Percentiles rank a stretch among this genome's conserved stretches.
These are phyloP conservation scores for Chaetomium fimeti DNA, from an alignment of 495 filamentous ascomycete species.

Conservation along the genomic window DNA sequence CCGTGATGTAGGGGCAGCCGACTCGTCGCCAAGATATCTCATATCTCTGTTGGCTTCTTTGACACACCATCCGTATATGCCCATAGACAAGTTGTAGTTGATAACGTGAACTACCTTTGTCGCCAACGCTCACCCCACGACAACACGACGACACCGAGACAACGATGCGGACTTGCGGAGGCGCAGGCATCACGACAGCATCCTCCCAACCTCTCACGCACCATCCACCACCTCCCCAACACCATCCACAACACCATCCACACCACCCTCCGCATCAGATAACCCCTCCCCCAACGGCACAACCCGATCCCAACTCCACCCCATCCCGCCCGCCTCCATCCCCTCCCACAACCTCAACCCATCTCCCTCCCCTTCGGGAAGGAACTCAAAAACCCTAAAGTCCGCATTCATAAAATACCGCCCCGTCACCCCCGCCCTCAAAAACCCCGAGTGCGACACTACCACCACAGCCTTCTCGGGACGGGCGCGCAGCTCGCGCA, in stretches of 20 bases:
- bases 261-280: conserved; percentile 4
- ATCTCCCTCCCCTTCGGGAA: conserved; percentile 23
- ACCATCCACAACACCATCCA: not conserved
- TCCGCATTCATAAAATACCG: conserved; percentile 58
- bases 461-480: conserved; percentile 62
- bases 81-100: too few relatives aligned
- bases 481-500: conserved; percentile 49
- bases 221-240: not conserved
- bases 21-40: too few relatives aligned
- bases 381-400: conserved; percentile 61
- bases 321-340: conserved; percentile 24
- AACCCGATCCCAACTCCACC: conserved; percentile 23
- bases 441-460: conserved; percentile 59
- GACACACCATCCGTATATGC: too few relatives aligned
- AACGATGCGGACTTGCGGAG: too few relatives aligned
- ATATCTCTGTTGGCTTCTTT: too few relatives aligned
- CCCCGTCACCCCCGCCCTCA: conserved; percentile 48
- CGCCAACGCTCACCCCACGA: too few relatives aligned
- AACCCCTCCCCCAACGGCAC: conserved; percentile 25
- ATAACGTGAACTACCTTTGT: too few relatives aligned
- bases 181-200: too few relatives aligned
- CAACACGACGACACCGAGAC: too few relatives aligned
- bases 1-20: too few relatives aligned
- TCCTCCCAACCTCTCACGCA: not conserved
- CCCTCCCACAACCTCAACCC: conserved; percentile 25